These are phyloP conservation scores for Hypsizygus ulmarius DNA, from an alignment of 1,284 basidiomycete species.

Conservation along the genomic window DNA sequence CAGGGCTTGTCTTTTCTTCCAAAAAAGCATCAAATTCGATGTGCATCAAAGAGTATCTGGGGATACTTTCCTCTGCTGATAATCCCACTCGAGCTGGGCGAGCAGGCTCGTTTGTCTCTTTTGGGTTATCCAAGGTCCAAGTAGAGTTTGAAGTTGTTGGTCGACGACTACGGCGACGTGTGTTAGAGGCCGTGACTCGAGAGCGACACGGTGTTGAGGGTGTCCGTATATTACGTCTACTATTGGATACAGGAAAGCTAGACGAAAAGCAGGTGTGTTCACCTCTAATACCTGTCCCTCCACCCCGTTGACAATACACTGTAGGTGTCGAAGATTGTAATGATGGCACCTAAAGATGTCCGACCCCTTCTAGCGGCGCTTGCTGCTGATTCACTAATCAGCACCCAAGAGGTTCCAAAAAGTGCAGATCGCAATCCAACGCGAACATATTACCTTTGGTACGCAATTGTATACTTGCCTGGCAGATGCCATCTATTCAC, in stretches of 20 bases:
- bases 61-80: slow-evolving; percentile 73
- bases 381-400: slow-evolving; percentile 77
- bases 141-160: slow-evolving; percentile 83
- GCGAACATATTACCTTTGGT: slow-evolving; percentile 89
- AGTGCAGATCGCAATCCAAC: slow-evolving; percentile 84
- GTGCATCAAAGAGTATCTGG: slow-evolving; percentile 74
- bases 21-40: slow-evolving; percentile 58
- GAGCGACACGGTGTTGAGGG: slow-evolving; percentile 87
- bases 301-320: neutral
- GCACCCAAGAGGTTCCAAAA: slow-evolving; percentile 88
- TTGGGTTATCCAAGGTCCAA: slow-evolving; percentile 69
- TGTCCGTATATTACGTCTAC: slow-evolving; percentile 79
- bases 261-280: slow-evolving; percentile 86
- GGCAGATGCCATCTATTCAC: neutral
- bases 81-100: slow-evolving; percentile 73
- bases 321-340: slow-evolving; percentile 89
- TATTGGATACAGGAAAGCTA: slow-evolving; percentile 90
- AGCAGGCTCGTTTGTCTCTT: slow-evolving; percentile 65
- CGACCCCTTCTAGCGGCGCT: slow-evolving; percentile 80
- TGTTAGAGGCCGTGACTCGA: slow-evolving; percentile 79
- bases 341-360: slow-evolving; percentile 88
- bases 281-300: neutral
- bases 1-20: slow-evolving; percentile 54
- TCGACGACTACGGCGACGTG: slow-evolving; percentile 64
- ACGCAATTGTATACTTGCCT: slow-evolving; percentile 18